Evolutionary conservation across 2,329 filamentous ascomycete genomes (phyloP).

Genomic region (Phialophora chinensis): DNA sequence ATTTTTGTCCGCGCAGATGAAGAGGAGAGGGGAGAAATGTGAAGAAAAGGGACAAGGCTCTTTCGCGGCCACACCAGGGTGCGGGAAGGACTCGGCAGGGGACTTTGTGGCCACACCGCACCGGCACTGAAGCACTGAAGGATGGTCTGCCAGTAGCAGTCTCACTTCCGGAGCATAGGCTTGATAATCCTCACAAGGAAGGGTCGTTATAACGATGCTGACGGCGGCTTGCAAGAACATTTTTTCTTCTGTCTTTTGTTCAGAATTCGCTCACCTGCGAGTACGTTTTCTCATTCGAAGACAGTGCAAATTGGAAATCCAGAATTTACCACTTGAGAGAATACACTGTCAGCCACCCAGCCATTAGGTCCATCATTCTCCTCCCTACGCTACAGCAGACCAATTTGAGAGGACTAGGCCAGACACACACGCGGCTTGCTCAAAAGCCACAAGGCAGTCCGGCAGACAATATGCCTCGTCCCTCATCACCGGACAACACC

Average conservation of each 20-base stretch:
- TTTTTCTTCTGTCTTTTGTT: not conserved
- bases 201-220: not conserved
- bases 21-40: not conserved
- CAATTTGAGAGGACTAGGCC: not conserved
- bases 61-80: slow-evolving; percentile 2
- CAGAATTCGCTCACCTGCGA: not conserved
- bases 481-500: not conserved
- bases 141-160: too few relatives aligned
- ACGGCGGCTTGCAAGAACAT: not conserved
- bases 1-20: not conserved
- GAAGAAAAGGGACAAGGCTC: not conserved
- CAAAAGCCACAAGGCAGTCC: not conserved
- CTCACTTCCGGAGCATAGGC: not conserved
- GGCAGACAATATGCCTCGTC: not conserved
- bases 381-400: not conserved
- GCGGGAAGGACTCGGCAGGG: not conserved
- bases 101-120: slow-evolving; percentile 4
- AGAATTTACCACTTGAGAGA: too few relatives aligned
- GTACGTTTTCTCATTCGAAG: not conserved
- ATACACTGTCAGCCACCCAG: too few relatives aligned
- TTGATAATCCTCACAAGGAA: not conserved
- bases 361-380: too few relatives aligned
- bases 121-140: not conserved
- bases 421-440: too few relatives aligned
- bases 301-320: not conserved